Base-by-base conservation (phyloP, 108 stramenopile species). In the Cyclostephanos tholiformis region DNA sequence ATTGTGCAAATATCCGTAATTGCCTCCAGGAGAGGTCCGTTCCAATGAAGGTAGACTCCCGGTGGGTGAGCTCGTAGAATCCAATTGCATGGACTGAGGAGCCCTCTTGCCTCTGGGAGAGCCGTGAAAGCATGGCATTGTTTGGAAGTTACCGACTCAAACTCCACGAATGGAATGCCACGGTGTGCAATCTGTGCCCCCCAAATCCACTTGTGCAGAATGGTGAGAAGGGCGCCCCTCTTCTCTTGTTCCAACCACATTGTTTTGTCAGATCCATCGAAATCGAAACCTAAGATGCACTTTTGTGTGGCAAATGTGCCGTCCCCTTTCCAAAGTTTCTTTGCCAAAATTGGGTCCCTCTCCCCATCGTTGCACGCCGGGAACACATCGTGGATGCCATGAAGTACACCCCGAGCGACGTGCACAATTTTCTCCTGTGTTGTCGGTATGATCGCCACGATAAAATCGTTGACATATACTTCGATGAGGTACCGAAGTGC, bases 311-410 rank as follows among this genome's bases (percentile, higher is more conserved):
- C 57, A 14, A 27, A 59, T 59, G 29, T 16, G 4, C 57, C 27
- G 17, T 87, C 83, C 0, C 76, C 83, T 60, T 86, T 77, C 10
- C 36, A 1, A 1, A 83, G 23, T 27, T 84, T 86, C 53, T 82
- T 86, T 9, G 67, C 16, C 6, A 79, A 83, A 4, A 76, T 61
- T 0, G 85, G 82, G 56, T 86, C 86, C 36, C 23, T 2, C 22
- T 4, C 38, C 7, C 41, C 58, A 5, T 35, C 23, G 1, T 43
- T 32, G 13, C 36, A 23, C 0, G 59, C 36, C 0, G 70, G 70
- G 29, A 78, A 73, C 1, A 78, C 77, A 38, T 61, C 77, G 25
- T 78, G 63, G 4, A 59, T 30, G 27, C 27, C 16, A 10, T 9
- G 6, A 14, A 78, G 8, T 0, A 67, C 19, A 2, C 43, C 63